Evolutionary conservation across 768 basidiomycete genomes (phyloP), one percentile per base, ranked within the genome.

Genomic region (Hygrocybe punicea): DNA sequence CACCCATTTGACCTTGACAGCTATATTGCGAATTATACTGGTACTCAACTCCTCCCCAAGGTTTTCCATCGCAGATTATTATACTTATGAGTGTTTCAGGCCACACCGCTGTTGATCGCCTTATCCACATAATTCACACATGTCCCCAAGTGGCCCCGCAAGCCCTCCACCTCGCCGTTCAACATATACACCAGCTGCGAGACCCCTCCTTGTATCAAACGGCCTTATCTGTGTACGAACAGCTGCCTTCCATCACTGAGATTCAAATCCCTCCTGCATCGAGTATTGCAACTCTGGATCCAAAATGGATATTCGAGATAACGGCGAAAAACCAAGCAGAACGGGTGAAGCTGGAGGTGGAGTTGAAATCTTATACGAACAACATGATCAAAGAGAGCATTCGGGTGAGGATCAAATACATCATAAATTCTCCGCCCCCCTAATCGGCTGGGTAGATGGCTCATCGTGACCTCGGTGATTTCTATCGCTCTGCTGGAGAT

Each of bases 341-440:
- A 67, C 78, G 78, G 57, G 82, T 81, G n/a, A 91, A 88, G 69
- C 75, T 97, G 57, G 95, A 97, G 74, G 88, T 94, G 5, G 96
- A 98, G 69, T 77, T 98, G 67, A 95, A 93, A 81, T 91, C 89
- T 10, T 98, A 98, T 67, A 81, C 86, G 61, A 94, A 91, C 64
- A 98, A 97, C 69, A 88, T 98, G 86, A 97, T 98, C 78, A 98
- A 97, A 73, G 96, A 98, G 80, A 94, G 91, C 79, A 95, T 97
- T 63, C 78, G 96, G 65, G 93, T 96, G 68, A 67, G 81, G 76
- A 16, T 6, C 16, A 3, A 34, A 33, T 40, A 16, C 7, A 16
- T 16, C 16, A n/a, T 44, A 47, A 53, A 10, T 33, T 47, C 40
- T 47, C 24, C 33, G 47, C 19, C 37, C 37, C 0, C 46, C 21